Base-by-base conservation (phyloP, 75 land plant genomes). In the Larix kaempferi region DNA sequence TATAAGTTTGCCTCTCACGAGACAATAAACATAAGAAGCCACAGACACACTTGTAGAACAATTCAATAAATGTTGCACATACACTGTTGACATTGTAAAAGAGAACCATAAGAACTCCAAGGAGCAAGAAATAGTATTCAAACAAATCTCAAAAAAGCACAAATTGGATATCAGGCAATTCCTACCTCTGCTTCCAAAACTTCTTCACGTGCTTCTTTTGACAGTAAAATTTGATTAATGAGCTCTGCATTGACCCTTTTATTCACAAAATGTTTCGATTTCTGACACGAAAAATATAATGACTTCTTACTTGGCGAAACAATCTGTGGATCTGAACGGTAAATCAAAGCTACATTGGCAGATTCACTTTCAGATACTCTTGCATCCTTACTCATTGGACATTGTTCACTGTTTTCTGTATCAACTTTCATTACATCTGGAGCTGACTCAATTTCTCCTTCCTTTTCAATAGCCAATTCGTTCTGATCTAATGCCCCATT, bases 131-230 rank as follows among this genome's bases (percentile, higher is more conserved):
- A 72, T 29, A 11, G 8, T 19, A 54, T 33, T 29, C 74, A 33
- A 35, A 1, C 56, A 23, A 72, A 21, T 11, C 29, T 72, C 1
- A 6, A 23, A 25, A 72, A 27, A 2, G 10, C 37, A 3, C n/a
- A 21, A 27, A 74, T 37, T n/a, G 22, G 22, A 62, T 17, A 62
- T 62, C 12, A n/a, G 25, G 64, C 4, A 62, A 23, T 56, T 39
- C 56, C 3, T 77, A 92, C 33, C 33, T 92, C 91, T 62, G 63
- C 78, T 56, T 56, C 76, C 4, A 80, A 21, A 64, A 89, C 49
- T 79, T 87, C 90, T 33, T 89, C 85, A 25, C 75, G 78, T 22
- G 88, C 90, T 80, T 83, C 86, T 27, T 84, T 74, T 14, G 83
- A 82, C 57, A 77, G 67, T 56, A 92, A 63, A 19, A 88, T 76